phyloP scores from a whole-genome alignment of 2,329 filamentous ascomycete species.

The Pleomassaria siparia region DNA sequence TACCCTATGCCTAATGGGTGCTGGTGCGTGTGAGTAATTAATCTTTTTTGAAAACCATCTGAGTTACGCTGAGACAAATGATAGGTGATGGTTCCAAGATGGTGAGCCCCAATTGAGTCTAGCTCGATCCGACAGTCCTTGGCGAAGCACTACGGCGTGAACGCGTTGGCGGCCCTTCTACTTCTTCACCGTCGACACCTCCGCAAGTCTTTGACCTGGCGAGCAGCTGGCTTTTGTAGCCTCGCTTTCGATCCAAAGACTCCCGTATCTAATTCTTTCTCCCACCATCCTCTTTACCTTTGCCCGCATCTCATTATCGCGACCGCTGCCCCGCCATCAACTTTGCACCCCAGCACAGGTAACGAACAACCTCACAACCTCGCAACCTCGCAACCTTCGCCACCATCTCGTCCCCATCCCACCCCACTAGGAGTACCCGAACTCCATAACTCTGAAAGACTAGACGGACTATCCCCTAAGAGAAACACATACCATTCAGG shows the following conservation, averaged over 20 bases:
- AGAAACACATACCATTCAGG: conserved; percentile 21
- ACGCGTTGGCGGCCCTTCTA: conserved; percentile 2
- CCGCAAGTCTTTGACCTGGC: conserved; percentile 18
- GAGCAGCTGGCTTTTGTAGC: conserved; percentile 21
- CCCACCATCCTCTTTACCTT: conserved; percentile 6
- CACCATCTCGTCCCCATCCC: conserved; percentile 8
- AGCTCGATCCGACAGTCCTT: not conserved
- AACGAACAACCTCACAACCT: conserved; percentile 20
- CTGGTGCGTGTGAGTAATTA: too few species aligned
- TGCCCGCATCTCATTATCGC: conserved; percentile 28
- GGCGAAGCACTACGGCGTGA: not conserved
- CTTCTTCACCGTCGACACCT: conserved; percentile 9
- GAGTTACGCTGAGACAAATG: too few species aligned
- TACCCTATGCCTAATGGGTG: too few species aligned
- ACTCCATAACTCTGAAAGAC: conserved; percentile 3
- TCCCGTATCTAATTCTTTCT: conserved; percentile 9
- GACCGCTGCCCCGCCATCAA: conserved; percentile 37
- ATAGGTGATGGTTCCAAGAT: too few species aligned
- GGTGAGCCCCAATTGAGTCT: not conserved
- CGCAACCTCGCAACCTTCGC: too few species aligned
- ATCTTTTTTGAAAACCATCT: too few species aligned
- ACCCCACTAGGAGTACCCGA: not conserved
- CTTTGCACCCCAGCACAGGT: conserved; percentile 32
- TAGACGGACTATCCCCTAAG: conserved; percentile 20
- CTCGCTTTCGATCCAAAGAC: conserved; percentile 14